Conservation (phyloP, 2,329 filamentous ascomycete species). For the Aspergillus quadricinctus region DNA sequence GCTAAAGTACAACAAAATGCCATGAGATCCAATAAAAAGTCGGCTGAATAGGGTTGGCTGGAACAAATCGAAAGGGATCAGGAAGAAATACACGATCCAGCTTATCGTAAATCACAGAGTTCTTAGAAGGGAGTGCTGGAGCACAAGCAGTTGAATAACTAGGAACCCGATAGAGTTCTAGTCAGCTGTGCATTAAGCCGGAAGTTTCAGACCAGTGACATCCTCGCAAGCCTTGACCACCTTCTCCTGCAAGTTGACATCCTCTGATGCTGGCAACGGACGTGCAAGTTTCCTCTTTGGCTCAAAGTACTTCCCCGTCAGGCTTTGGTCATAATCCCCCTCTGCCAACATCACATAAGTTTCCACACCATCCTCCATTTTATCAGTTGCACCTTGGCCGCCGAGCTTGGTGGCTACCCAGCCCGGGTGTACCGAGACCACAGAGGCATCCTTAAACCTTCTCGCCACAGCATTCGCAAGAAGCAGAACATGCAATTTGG, state of each 20-base stretch:
- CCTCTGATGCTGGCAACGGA: slow-evolving; percentile 7
- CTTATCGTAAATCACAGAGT: no score
- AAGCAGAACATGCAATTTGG: slow-evolving; percentile 54
- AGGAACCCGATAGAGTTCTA: background rate
- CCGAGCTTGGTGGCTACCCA: slow-evolving; percentile 54
- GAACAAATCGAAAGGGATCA: no score
- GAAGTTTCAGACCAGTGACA: slow-evolving; percentile 12
- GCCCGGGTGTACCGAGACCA: slow-evolving; percentile 47
- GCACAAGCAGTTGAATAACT: no score
- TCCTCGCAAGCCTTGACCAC: slow-evolving; percentile 18
- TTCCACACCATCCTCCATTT: slow-evolving; percentile 44
- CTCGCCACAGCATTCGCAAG: slow-evolving; percentile 51
- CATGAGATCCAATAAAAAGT: no score
- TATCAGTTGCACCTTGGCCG: slow-evolving; percentile 43
- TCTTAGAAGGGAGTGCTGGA: no score
- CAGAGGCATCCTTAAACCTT: slow-evolving; percentile 41
- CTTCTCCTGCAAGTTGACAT: slow-evolving; percentile 16
- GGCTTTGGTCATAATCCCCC: slow-evolving; percentile 19
- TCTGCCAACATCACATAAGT: slow-evolving; percentile 47
- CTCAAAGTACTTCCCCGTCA: slow-evolving; percentile 18
- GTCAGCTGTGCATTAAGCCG: background rate
- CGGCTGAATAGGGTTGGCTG: no score
- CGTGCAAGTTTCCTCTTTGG: slow-evolving; percentile 14
- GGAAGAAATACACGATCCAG: no score
- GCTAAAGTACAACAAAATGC: no score